Base-by-base conservation (phyloP, 2,329 filamentous ascomycete species). In the Fusarium albidum region DNA sequence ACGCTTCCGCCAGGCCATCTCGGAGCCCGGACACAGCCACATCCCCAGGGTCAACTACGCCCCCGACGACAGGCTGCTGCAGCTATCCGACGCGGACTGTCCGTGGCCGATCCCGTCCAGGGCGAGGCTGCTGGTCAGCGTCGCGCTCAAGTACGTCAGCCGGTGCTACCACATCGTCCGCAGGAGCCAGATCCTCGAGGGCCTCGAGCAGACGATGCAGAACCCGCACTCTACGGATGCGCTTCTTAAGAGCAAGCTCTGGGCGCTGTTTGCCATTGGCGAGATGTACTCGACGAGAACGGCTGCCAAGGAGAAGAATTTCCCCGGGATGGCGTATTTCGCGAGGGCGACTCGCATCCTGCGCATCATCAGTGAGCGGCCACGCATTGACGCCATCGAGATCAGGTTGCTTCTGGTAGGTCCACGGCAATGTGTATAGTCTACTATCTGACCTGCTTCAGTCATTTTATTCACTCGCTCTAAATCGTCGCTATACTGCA, bases 271-370 rank as follows among this genome's bases (percentile, higher is more conserved):
- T 53, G 78, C 78, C 0, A 69, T 80, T 6, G 78, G 78, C 0
- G 77, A 79, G 51, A 72, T 76, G 27, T 79, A 78, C 26, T 78
- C 77, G 0, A 73, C 71, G 0, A 66, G 75, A n/a, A 64, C 65
- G 1, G 70, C 72, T 3, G 70, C 71, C 3, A 64, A 69, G 1
- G 70, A 69, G 8, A 59, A 64, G 9, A 61, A 68, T 1, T 77
- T 79, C 43, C 78, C 78, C 1, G 78, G 78, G 0, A 63, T 79
- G 44, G 54, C 59, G 1, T 80, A 79, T 35, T 81, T 77, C 61
- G 71, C 72, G 0, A 66, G 72, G 3, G 76, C 77, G 0, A 75
- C 71, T 5, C 67, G 69, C 10, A 65, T 78, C 7, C 64, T 79
- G 0, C 68, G 71, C 0, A 71, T 77, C 12, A 63, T 76, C 1